Conservation (phyloP, 106 monocot species). For the Phalaenopsis aphrodite region DNA sequence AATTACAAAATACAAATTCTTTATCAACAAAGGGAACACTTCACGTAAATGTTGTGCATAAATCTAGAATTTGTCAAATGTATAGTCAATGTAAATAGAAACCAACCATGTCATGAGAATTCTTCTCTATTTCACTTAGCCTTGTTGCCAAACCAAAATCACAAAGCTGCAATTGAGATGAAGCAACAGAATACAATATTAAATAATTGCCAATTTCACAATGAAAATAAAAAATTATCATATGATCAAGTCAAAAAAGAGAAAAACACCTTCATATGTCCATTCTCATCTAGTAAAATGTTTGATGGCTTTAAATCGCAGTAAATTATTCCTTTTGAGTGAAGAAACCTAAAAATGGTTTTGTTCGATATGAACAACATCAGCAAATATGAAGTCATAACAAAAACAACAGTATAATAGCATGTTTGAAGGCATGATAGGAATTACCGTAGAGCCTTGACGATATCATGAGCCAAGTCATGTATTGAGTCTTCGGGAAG, state of each 20-base stretch:
- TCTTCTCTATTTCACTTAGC: constrained; percentile 62
- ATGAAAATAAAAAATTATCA: not conserved
- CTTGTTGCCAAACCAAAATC: constrained; percentile 86
- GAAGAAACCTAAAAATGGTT: constrained; percentile 52
- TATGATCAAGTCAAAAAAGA: not conserved
- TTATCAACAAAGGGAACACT: constrained; percentile 4
- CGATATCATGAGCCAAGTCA: constrained; percentile 74
- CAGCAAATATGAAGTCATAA: not conserved
- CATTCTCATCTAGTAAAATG: constrained; percentile 91
- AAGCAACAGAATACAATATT: not conserved
- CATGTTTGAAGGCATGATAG: not conserved
- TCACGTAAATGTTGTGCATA: constrained; percentile 6
- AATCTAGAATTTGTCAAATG: not conserved
- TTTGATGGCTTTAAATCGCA: constrained; percentile 97
- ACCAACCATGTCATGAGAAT: constrained; percentile 49
- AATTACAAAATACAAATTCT: not conserved
- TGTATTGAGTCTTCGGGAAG: constrained; percentile 94
- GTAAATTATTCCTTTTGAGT: constrained; percentile 89
- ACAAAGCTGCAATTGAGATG: constrained; percentile 60
- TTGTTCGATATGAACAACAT: not conserved
- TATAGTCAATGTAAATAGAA: not conserved
- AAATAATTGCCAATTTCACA: not conserved
- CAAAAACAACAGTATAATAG: not conserved
- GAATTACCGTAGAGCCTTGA: constrained; percentile 87
- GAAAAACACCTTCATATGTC: constrained; percentile 66